A percentile compares a stretch with the other conserved stretches of the same genome.
Evolutionary conservation across 768 basidiomycete species (phyloP).

Genomic region (Tulasnella sp.): DNA sequence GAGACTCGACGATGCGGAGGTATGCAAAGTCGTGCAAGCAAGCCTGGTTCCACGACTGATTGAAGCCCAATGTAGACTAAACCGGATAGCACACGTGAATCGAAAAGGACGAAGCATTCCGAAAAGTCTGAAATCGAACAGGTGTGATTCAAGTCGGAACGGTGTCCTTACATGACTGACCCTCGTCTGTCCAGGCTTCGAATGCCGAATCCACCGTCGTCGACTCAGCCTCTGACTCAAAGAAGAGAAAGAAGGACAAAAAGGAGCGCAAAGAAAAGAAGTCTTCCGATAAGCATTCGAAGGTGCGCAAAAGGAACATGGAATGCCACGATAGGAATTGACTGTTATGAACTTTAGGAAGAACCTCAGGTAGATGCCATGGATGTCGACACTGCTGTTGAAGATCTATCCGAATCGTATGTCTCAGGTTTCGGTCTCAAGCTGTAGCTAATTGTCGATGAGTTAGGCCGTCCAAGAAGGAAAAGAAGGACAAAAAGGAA

Average conservation of each 20-base stretch:
- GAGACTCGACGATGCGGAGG: conserved; percentile 24
- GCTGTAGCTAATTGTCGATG: neutral
- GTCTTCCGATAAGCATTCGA: conserved; percentile 30
- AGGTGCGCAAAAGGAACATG: neutral
- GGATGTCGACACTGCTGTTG: conserved; percentile 2
- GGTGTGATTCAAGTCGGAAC: neutral
- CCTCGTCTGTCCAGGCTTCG: conserved; percentile 23
- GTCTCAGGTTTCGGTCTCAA: neutral
- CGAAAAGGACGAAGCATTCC: neutral
- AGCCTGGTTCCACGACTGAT: neutral
- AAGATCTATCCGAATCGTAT: neutral
- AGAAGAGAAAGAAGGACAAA: neutral
- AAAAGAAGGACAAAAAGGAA: conserved; percentile 24
- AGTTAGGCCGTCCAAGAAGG: neutral
- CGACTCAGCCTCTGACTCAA: conserved; percentile 25
- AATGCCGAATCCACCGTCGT: conserved; percentile 26
- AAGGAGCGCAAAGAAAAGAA: conserved; percentile 41
- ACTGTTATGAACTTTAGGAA: conserved; percentile 23
- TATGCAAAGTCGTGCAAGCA: neutral
- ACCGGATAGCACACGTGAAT: neutral
- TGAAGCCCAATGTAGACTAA: neutral
- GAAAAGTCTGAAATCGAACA: conserved; percentile 9
- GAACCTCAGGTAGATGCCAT: neutral
- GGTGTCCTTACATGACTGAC: neutral
- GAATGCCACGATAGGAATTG: neutral